Evolutionary conservation across 345 rosid genomes (phyloP), one percentile per base, ranked within the genome.

Genomic region (Kernera saxatilis): DNA sequence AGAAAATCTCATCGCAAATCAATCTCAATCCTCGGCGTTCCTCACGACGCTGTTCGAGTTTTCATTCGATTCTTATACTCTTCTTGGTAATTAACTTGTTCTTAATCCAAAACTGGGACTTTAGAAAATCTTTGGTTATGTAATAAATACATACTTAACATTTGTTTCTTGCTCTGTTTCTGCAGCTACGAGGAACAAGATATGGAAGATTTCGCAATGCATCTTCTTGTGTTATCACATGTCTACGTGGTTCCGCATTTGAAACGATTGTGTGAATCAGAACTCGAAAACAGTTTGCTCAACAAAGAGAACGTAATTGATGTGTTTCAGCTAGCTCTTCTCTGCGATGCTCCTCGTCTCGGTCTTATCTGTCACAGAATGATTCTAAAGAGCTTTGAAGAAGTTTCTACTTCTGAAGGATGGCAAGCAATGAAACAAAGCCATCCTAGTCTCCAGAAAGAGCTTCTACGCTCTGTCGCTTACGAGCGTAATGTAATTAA

Each of bases 271-370:
- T 93, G 98, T 13, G 87, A 82, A 41, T 63, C 46, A 44, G 73
- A 79, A 13, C 75, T 87, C 57, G 93, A 87, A 80, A 79, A 69
- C 7, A 75, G 76, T 62, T 71, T 82, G 49, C 87, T 93, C 44
- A 85, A 83, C 46, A 44, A 51, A 5, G 97, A 90, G 53, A 93
- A 88, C 43, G 92, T 85, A 5, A 74, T 86, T 2, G 97, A 93
- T 74, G 78, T 87, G 39, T 87, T 93, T 70, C 98, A 93, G 79
- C 84, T 93, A 2, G 85, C 97, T 17, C 81, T 93, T 61, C 86
- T 93, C 4, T 93, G 97, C 25, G 90, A 90, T 45, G 88, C 89
- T 39, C 92, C 98, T 53, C 82, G 92, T 65, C 92, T 93, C 3
- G 58, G 84, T 73, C 75, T 87, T 64, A 36, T 88, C 44, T 84